Conservation (phyloP, 2,329 filamentous ascomycete genomes). For the Aspergillaceae sp. region DNA sequence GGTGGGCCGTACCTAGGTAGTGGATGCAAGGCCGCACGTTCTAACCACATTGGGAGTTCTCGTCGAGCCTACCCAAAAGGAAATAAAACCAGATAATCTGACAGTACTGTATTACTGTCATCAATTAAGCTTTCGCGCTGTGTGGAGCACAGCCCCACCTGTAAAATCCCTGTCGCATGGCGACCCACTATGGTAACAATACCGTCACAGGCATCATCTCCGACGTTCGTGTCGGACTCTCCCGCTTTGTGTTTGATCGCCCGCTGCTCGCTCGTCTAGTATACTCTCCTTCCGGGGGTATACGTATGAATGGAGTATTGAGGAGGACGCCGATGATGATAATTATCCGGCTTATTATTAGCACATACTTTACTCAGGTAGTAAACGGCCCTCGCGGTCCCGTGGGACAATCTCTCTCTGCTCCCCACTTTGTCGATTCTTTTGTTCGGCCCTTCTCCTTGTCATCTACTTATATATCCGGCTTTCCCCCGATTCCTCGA, state of each 20-base stretch:
- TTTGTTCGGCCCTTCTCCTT: too few species aligned
- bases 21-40: too few species aligned
- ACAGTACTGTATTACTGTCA: conserved; percentile 3
- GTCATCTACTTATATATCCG: not conserved
- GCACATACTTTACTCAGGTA: not conserved
- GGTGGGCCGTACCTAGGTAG: too few species aligned
- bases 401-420: not conserved
- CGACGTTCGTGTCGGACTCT: conserved; percentile 1
- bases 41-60: not conserved
- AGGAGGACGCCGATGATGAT: too few species aligned
- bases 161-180: conserved; percentile 7
- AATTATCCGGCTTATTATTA: not conserved
- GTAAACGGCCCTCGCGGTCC: not conserved
- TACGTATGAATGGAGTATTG: too few species aligned
- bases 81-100: too few species aligned
- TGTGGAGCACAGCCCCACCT: not conserved
- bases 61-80: not conserved
- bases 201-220: not conserved
- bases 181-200: not conserved
- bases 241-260: conserved; percentile 1
- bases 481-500: not conserved
- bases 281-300: not conserved
- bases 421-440: not conserved
- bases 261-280: conserved; percentile 1
- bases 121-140: conserved; percentile 17